Base-by-base conservation (phyloP, 2,329 filamentous ascomycete species). In the Didymella exigua region DNA sequence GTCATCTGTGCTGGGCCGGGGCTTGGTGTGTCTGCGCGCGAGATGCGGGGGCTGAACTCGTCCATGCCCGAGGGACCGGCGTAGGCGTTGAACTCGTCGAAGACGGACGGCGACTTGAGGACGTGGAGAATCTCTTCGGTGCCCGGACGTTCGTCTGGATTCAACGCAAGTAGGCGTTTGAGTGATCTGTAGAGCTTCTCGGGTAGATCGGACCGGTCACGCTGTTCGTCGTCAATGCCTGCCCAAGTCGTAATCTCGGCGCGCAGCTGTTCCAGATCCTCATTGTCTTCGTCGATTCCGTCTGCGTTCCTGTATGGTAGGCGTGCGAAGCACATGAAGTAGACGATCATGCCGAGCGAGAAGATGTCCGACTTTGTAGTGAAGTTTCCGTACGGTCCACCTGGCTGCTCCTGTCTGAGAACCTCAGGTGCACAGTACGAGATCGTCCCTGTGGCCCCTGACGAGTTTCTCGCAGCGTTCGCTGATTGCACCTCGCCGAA, bases 361-460 rank as follows among this genome's bases (percentile, higher is more conserved):
- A 99, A 99, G n/a, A 99, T 89, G 69, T 99, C 95, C 0, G 93
- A 97, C 71, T 98, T 99, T 23, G 91, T 93, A 0, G 92, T 96
- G 68, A 99, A 99, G 70, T 98, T 96, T 7, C 90, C 92, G 65
- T 90, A 93, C 0, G 83, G 83, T 0, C 93, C 93, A 24, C 80
- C 81, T 0, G 83, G 76, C 37, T 72, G 75, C 30, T 82, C 88
- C 62, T 84, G 84, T 45, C 84, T 86, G 26, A 99, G 79, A 0
- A 99, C 96, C 75, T 99, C 95, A 0, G 95, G 95, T 0, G 95
- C 95, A 74, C 95, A 99, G 75, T 97, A 99, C 0, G 93, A 98
- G 40, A 99, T 95, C 0, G 95, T 99, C 1, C 95, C 95, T 0
- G 95, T 99, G 0, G 92, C 89, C 1, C 95, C 95, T 0, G 93